Percentiles rank a stretch among this genome's conserved stretches.
phyloP scores from a whole-genome alignment of 768 basidiomycete genomes.

The Pisolithus microcarpus region DNA sequence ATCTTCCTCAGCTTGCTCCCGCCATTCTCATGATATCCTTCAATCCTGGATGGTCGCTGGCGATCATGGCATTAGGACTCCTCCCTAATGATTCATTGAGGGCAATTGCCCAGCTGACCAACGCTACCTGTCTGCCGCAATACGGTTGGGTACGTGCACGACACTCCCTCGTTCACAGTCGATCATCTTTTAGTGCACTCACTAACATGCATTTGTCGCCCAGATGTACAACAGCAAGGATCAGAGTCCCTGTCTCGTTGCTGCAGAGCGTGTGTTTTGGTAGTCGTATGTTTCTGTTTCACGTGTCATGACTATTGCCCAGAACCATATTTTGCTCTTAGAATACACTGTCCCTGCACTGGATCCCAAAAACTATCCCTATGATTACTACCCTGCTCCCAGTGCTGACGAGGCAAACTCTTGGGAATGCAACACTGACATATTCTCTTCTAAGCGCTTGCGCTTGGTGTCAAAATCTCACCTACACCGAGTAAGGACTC shows the following conservation, averaged over 20 bases:
- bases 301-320: conserved; percentile 3
- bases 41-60: conserved; percentile 9
- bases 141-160: conserved; percentile 23
- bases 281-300: conserved; percentile 29
- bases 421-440: conserved; percentile 50
- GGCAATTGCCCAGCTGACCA: conserved; percentile 17
- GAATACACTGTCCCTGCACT: conserved; percentile 34
- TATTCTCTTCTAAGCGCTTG: conserved; percentile 55
- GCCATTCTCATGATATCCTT: conserved; percentile 7
- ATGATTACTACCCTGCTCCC: conserved; percentile 14
- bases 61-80: conserved; percentile 9
- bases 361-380: conserved; percentile 12
- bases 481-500: conserved; percentile 27
- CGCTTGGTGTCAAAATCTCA: conserved; percentile 45
- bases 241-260: conserved; percentile 42
- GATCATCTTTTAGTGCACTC: not conserved
- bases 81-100: conserved; percentile 10
- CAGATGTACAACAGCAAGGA: conserved; percentile 37
- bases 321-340: conserved; percentile 12
- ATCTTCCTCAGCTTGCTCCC: not conserved
- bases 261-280: conserved; percentile 38
- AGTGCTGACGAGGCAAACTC: conserved; percentile 17
- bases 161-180: not conserved
- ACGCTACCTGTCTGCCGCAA: conserved; percentile 13
- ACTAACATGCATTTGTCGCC: not conserved